Percentiles rank a stretch among this genome's conserved stretches.
phyloP scores from a whole-genome alignment of 148 eudicot genomes.

The Amaranthus hypochondriacus region DNA sequence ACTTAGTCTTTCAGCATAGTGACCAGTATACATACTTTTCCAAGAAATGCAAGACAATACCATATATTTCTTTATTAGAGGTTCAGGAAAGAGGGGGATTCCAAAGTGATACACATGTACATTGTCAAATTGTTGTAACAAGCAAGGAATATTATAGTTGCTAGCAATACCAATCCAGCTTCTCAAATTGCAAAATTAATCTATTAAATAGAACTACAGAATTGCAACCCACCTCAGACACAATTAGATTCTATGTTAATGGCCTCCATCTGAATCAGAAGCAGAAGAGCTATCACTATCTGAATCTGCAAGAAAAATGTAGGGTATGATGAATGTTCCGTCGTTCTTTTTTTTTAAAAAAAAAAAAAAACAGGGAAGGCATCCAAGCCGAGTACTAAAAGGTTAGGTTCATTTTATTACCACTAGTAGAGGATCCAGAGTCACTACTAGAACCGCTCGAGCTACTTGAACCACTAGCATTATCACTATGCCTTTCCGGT shows the following conservation, averaged over 20 bases:
- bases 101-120: not conserved
- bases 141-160: not conserved
- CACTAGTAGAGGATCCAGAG: conserved; percentile 87
- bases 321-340: not conserved
- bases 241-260: conserved; percentile 38
- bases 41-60: not conserved
- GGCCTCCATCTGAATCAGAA: conserved; percentile 60
- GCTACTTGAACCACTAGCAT: conserved; percentile 66
- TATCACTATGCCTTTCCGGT: conserved; percentile 45
- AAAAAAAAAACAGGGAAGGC: not conserved
- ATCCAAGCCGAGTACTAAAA: not conserved
- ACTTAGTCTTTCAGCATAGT: too few relatives aligned
- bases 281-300: conserved; percentile 82
- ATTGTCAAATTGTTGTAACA: not conserved
- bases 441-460: conserved; percentile 95
- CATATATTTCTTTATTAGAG: not conserved
- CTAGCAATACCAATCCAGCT: not conserved
- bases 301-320: conserved; percentile 52
- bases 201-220: not conserved
- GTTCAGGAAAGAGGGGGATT: not conserved
- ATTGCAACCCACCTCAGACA: conserved; percentile 27
- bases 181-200: not conserved
- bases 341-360: not conserved
- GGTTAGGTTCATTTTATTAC: conserved; percentile 23
- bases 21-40: too few relatives aligned